Base-by-base conservation (phyloP, 129 eudicot species). In the Saposhnikovia divaricata region DNA sequence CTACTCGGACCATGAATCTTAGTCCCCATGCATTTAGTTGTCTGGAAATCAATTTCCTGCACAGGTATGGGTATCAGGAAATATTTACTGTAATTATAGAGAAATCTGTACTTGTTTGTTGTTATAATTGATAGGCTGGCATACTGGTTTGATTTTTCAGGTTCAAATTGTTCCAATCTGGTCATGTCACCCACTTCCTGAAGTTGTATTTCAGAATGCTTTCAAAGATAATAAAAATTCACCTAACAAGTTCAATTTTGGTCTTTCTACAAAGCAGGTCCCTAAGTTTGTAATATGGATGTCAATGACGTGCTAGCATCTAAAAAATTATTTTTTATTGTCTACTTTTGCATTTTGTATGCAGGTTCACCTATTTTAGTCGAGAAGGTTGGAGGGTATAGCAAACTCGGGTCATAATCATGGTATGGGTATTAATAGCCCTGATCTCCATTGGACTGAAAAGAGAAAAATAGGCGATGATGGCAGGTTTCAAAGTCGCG, bases 211-310 rank as follows among this genome's bases (percentile, higher is more conserved):
- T 66, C 75, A 46, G 50, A 86, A 76, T 79, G 94, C 89, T 27
- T 88, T 91, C 51, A 84, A 40, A 76, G 92, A 93, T 69, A 93
- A 93, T 39, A 89, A 86, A 86, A 88, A 38, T 81, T 81, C 96
- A 4, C 66, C 78, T 16, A 84, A 80, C 44, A 90, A 89, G 74
- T 93, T 93, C 84, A 72, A 81, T 18, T 84, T 92, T 78, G 96
- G 97, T 47, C 88, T 90, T 74, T 86, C 93, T 14, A 34, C 84
- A 74, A 1, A 34, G 37, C 93, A 92, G 96, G 97, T 92, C 65
- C 42, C 44, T 38, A 27, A 55, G 25, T 23, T 66, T 57, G 18
- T 43, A 46, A 14, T 48, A 27, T 59, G 34, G 38, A 66, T 50
- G 69, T 34, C 53, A 53, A 45, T 57, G 69, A 40, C 9, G 57